Evolutionary conservation across 768 basidiomycete genomes (phyloP).

Genomic region (Kwoniella sp.): DNA sequence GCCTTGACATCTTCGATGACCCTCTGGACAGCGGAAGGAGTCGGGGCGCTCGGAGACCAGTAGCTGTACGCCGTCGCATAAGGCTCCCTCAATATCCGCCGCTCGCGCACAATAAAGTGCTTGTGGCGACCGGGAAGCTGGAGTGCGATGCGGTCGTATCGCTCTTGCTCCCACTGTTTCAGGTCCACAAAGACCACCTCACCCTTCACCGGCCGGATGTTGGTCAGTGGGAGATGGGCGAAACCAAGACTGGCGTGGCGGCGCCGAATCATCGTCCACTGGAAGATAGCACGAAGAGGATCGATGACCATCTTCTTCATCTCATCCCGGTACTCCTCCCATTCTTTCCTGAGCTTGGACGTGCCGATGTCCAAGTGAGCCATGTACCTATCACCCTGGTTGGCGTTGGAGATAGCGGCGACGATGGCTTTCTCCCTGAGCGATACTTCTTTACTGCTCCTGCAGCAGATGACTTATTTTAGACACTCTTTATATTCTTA

Average conservation of each 20-base stretch:
- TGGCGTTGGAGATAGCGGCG: too few relatives aligned
- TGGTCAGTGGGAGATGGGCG: neutral
- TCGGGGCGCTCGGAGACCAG: neutral
- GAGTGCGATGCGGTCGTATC: neutral
- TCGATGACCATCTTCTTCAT: neutral
- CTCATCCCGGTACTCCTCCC: neutral
- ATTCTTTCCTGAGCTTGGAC: slow-evolving; percentile 14
- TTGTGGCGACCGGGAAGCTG: neutral
- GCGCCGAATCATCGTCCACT: neutral
- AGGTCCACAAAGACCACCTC: neutral
- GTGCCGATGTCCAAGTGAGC: too few relatives aligned
- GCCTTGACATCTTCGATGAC: neutral
- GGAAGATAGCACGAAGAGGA: too few relatives aligned
- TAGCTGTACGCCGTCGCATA: neutral
- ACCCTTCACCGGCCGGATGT: neutral
- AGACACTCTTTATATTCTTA: too few relatives aligned
- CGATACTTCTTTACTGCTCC: too few relatives aligned
- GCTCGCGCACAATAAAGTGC: neutral
- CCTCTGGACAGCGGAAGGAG: neutral
- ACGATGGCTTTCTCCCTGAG: too few relatives aligned
- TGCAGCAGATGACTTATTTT: too few relatives aligned
- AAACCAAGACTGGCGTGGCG: neutral
- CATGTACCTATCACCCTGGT: too few relatives aligned
- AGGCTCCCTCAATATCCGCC: neutral
- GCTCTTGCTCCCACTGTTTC: neutral